These are phyloP conservation scores for Purshia tridentata DNA, from an alignment of 306 rosid species.

Conservation along the genomic window DNA sequence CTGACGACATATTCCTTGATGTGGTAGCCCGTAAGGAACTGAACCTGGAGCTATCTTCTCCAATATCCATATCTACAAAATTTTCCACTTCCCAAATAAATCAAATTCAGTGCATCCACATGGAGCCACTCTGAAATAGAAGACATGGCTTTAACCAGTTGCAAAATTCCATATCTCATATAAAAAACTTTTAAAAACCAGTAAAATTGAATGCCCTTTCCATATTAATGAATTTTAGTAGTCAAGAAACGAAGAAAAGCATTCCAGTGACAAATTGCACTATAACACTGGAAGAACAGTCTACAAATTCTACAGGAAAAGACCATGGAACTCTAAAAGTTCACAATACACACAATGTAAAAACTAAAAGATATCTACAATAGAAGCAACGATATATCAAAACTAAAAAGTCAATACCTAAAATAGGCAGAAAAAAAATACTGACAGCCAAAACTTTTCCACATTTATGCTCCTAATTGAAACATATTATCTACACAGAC, in stretches of 20 bases:
- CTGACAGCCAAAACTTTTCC: constrained; percentile 3
- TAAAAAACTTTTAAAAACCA: constrained; percentile 7
- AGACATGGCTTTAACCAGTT: constrained; percentile 26
- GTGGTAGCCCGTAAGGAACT: constrained; percentile 52
- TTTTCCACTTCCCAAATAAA: constrained; percentile 28
- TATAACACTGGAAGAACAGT: background rate
- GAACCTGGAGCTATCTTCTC: constrained; percentile 65
- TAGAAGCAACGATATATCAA: background rate
- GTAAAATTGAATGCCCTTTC: constrained; percentile 18
- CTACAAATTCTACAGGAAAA: constrained; percentile 7
- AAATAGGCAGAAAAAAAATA: background rate
- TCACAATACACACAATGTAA: background rate
- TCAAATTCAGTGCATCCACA: constrained; percentile 33
- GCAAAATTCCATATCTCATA: background rate
- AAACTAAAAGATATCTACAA: background rate
- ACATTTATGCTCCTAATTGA: constrained; percentile 7
- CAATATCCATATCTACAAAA: constrained; percentile 50
- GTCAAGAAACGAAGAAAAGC: background rate
- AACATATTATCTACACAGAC: background rate
- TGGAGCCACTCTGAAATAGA: constrained; percentile 36
- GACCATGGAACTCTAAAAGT: background rate
- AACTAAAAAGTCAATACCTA: constrained; percentile 4
- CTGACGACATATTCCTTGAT: constrained; percentile 66
- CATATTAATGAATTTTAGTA: constrained; percentile 4
- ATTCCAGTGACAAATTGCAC: background rate